phyloP scores from a whole-genome alignment of 2,329 filamentous ascomycete species.

The Metarhizium sp. region DNA sequence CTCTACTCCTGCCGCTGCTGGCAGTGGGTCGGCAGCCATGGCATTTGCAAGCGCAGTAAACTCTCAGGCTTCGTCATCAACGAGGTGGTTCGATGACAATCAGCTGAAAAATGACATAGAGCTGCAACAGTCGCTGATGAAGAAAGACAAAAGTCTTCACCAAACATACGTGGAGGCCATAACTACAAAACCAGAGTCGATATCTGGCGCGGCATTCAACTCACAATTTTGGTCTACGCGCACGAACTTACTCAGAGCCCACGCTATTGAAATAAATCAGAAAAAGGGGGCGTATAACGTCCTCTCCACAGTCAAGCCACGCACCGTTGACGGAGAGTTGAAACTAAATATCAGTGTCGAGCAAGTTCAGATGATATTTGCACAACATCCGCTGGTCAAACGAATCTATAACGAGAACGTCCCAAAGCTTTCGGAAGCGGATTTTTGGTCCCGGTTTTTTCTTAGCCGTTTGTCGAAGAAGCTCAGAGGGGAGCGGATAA shows the following conservation, averaged over 20 bases:
- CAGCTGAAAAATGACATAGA: slow-evolving; percentile 69
- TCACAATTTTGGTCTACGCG: slow-evolving; percentile 91
- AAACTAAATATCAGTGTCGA: slow-evolving; percentile 82
- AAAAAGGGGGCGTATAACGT: slow-evolving; percentile 89
- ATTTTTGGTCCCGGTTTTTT: slow-evolving; percentile 95
- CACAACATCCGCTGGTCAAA: slow-evolving; percentile 84
- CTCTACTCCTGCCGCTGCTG: slow-evolving; percentile 20
- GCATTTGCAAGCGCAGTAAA: slow-evolving; percentile 64
- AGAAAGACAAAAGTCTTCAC: slow-evolving; percentile 64
- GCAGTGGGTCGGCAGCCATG: slow-evolving; percentile 58
- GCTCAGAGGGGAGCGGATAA: slow-evolving; percentile 78
- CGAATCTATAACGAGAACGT: slow-evolving; percentile 91
- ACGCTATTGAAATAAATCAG: slow-evolving; percentile 83
- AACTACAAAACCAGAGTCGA: slow-evolving; percentile 72
- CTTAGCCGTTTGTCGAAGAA: slow-evolving; percentile 84
- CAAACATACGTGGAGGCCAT: slow-evolving; percentile 83
- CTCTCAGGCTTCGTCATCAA: slow-evolving; percentile 41
- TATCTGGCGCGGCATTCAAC: slow-evolving; percentile 74
- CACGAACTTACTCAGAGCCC: slow-evolving; percentile 74
- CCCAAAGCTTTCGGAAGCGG: slow-evolving; percentile 64
- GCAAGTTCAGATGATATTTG: slow-evolving; percentile 87
- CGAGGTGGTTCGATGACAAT: slow-evolving; percentile 69
- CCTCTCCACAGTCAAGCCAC: slow-evolving; percentile 75
- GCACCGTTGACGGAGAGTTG: slow-evolving; percentile 40
- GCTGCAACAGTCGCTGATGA: slow-evolving; percentile 81